Evolutionary conservation across 2,329 filamentous ascomycete species (phyloP).

Genomic region (Chalaropsis thielavioides): DNA sequence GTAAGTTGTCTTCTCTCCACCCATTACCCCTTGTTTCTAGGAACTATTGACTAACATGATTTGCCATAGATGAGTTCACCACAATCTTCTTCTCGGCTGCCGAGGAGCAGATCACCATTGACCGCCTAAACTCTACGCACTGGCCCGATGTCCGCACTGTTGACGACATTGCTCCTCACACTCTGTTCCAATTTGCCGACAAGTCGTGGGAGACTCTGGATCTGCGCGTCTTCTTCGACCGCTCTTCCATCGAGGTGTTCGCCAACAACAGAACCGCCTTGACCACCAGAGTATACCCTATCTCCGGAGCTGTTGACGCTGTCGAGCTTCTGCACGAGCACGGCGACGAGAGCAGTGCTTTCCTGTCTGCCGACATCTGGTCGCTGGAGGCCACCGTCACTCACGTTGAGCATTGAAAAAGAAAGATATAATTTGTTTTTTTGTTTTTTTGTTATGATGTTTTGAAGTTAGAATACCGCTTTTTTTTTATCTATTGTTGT

Average conservation of each 20-base stretch:
- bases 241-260: conserved; percentile 20
- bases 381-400: conserved; percentile 7
- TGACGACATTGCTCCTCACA: conserved; percentile 16
- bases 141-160: conserved; percentile 13
- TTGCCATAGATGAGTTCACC: conserved; percentile 16
- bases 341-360: conserved; percentile 4
- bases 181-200: conserved; percentile 13
- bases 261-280: conserved; percentile 21
- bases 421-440: background rate
- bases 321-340: conserved; percentile 19
- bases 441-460: background rate
- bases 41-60: conserved; percentile 2
- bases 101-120: conserved; percentile 18
- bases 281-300: conserved; percentile 20
- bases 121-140: conserved; percentile 18
- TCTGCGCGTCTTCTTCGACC: conserved; percentile 20
- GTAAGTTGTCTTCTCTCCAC: conserved; percentile 1
- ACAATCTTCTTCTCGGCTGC: conserved; percentile 18
- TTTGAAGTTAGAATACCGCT: background rate
- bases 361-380: conserved; percentile 15
- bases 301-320: conserved; percentile 15
- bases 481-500: background rate
- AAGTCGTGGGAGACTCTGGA: conserved; percentile 19
- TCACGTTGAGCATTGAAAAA: background rate
- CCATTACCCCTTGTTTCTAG: background rate